Conservation (phyloP, 257 asterid species). For the Jacaranda copaia region DNA sequence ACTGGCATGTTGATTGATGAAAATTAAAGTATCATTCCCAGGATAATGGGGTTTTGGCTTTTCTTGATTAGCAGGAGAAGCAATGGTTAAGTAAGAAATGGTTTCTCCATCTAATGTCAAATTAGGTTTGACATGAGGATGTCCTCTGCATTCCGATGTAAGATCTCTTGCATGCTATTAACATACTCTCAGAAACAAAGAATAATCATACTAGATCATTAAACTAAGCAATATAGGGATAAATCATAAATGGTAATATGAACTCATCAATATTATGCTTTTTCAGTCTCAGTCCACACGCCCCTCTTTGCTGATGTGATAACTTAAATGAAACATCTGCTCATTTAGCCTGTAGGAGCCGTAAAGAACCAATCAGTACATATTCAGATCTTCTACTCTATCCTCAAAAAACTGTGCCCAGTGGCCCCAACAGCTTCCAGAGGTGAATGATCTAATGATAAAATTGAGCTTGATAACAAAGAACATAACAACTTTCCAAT, state of each 20-base stretch:
- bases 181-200: neutral
- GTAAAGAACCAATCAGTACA: neutral
- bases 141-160: neutral
- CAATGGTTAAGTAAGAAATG: neutral
- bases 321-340: neutral
- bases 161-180: neutral
- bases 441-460: neutral
- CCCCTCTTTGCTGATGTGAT: neutral
- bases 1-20: neutral
- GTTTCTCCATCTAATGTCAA: neutral
- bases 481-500: too few species aligned
- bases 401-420: neutral
- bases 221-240: neutral
- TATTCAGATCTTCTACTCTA: neutral
- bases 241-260: neutral
- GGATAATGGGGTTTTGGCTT: neutral
- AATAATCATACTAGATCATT: neutral
- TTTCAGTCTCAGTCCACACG: neutral
- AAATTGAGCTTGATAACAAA: neutral
- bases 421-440: neutral
- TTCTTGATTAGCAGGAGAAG: neutral
- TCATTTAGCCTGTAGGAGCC: neutral
- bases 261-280: neutral
- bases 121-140: neutral
- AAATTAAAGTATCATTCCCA: constrained; percentile 8